Percentiles rank a stretch among this genome's conserved stretches.
These are phyloP conservation scores for Alternaria burnsii DNA, from an alignment of 2,329 filamentous ascomycete genomes.

Conservation along the genomic window DNA sequence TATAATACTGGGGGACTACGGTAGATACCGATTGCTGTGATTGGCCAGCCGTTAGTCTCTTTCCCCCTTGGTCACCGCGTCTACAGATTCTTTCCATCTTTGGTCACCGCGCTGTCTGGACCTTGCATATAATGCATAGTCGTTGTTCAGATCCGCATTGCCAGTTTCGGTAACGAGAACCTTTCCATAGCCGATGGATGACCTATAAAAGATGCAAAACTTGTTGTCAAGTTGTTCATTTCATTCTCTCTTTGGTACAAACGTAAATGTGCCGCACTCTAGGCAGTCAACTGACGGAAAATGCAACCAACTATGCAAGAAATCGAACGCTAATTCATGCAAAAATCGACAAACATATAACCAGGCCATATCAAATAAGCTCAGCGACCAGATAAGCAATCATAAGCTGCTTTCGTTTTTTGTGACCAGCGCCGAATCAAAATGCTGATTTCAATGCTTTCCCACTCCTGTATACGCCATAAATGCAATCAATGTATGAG, in stretches of 20 bases:
- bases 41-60: not conserved
- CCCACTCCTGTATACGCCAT: conserved; percentile 2
- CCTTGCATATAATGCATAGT: no score
- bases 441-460: not conserved
- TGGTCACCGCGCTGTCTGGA: not conserved
- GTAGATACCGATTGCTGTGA: not conserved
- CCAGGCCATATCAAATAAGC: not conserved
- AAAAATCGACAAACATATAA: not conserved
- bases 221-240: no score
- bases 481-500: not conserved
- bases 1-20: not conserved
- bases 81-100: not conserved
- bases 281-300: no score
- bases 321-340: not conserved
- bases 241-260: no score
- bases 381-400: not conserved
- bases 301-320: no score
- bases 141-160: no score
- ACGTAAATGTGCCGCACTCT: no score
- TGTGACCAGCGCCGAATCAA: not conserved
- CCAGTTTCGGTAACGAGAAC: no score
- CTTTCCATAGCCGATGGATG: no score
- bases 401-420: not conserved
- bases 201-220: no score
- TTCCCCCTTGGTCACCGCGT: no score